Conservation (phyloP, 805 yeast species). For the Yarrowia alimentaria region DNA sequence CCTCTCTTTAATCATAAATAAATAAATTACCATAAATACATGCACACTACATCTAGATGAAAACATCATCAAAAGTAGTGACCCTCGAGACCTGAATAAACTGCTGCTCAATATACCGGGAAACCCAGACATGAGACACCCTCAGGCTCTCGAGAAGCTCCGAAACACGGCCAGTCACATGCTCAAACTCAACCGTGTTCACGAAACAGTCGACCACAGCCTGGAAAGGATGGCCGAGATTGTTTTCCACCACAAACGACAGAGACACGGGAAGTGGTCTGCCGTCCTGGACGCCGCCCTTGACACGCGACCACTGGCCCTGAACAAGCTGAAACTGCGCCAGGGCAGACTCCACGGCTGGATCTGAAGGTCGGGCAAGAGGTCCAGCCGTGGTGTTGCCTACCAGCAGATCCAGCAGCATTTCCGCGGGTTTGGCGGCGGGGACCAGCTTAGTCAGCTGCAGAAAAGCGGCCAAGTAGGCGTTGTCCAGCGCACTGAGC, state of each 20-base stretch:
- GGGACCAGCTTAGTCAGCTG: conserved; percentile 5
- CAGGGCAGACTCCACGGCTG: conserved; percentile 5
- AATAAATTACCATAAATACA: background rate
- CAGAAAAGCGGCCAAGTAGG: conserved; percentile 1
- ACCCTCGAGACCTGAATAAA: conserved; percentile 5
- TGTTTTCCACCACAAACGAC: background rate
- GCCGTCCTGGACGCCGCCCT: background rate
- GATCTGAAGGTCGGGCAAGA: background rate
- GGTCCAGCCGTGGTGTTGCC: background rate
- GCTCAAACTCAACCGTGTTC: conserved; percentile 1
- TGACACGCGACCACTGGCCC: conserved; percentile 7
- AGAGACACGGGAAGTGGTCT: too few relatives aligned
- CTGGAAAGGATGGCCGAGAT: conserved; percentile 4
- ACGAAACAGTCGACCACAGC: conserved; percentile 13
- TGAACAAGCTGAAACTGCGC: background rate
- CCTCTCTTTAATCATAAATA: conserved; percentile 4
- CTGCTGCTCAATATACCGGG: conserved; percentile 16
- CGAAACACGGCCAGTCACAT: background rate
- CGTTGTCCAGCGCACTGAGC: conserved; percentile 1
- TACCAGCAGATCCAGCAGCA: conserved; percentile 1
- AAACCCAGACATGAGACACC: too few relatives aligned
- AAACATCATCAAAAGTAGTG: conserved; percentile 5
- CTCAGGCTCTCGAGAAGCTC: too few relatives aligned
- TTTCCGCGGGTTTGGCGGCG: background rate
- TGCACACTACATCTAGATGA: background rate